These are phyloP conservation scores for Epichloe brachyelytri DNA, from an alignment of 2,329 filamentous ascomycete genomes.

Conservation along the genomic window DNA sequence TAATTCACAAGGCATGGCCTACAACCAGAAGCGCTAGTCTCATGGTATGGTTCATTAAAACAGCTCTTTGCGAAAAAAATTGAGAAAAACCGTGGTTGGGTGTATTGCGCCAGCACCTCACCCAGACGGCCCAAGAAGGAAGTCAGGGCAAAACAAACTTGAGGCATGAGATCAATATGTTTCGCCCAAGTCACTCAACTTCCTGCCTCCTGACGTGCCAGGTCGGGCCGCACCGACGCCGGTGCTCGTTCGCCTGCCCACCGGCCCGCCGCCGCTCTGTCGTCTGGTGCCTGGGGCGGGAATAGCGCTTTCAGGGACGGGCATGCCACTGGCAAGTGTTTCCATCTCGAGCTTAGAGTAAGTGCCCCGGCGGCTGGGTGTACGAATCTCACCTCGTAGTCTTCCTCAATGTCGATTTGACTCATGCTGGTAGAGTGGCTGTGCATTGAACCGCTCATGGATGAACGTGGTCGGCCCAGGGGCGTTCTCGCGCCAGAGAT, in stretches of 20 bases:
- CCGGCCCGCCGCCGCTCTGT: constrained; percentile 30
- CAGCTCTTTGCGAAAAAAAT: constrained; percentile 2
- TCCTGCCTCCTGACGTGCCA: constrained; percentile 23
- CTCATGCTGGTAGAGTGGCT: constrained; percentile 46
- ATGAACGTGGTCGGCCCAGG: constrained; percentile 57
- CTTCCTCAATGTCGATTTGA: constrained; percentile 33
- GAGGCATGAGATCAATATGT: constrained; percentile 29
- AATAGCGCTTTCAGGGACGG: constrained; percentile 30
- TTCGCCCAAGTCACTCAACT: constrained; percentile 38
- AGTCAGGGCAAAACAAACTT: neutral
- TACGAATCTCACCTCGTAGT: constrained; percentile 30
- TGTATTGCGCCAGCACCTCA: constrained; percentile 6
- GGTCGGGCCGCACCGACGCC: constrained; percentile 19
- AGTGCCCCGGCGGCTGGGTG: constrained; percentile 42
- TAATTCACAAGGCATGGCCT: constrained; percentile 3
- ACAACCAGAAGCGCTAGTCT: constrained; percentile 1
- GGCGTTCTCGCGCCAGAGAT: constrained; percentile 49
- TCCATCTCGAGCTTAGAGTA: constrained; percentile 37
- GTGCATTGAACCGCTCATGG: constrained; percentile 51
- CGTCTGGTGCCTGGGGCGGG: constrained; percentile 32
- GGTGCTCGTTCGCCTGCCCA: constrained; percentile 29
- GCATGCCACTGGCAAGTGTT: constrained; percentile 25
- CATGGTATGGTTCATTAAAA: constrained; percentile 4
- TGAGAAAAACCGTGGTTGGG: constrained; percentile 1
- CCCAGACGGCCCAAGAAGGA: neutral